Percentiles rank a stretch among this genome's conserved stretches.
phyloP scores from a whole-genome alignment of 169 alveolate genomes.

The Cytauxzoon felis region DNA sequence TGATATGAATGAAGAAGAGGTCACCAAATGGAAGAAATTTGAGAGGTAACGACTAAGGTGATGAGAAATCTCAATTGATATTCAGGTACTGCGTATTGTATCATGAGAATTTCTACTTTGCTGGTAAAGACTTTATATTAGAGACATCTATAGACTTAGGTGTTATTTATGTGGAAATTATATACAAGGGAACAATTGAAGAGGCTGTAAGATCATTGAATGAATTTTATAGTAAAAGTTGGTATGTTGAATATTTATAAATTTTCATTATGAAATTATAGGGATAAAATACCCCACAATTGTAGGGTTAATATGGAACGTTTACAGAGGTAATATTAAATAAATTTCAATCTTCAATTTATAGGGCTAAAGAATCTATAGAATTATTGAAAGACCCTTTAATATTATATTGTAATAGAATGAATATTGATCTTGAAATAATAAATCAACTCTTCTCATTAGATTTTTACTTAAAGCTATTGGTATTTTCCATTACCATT shows the following conservation, averaged over 20 bases:
- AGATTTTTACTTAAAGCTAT: conserved; percentile 20
- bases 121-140: conserved; percentile 5
- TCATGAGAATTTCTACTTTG: conserved; percentile 44
- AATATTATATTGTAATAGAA: neutral
- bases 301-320: no score
- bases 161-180: conserved; percentile 10
- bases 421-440: neutral
- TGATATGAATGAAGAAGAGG: neutral
- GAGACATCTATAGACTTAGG: conserved; percentile 1
- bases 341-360: neutral
- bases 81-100: conserved; percentile 24
- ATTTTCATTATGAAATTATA: neutral
- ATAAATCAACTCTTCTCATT: conserved; percentile 5
- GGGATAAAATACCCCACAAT: neutral
- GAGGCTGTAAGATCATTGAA: neutral
- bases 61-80: neutral
- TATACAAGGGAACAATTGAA: conserved; percentile 8
- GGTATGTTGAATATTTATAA: conserved; percentile 29
- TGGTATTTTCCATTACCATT: conserved; percentile 5
- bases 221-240: conserved; percentile 28
- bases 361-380: conserved; percentile 31
- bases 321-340: conserved; percentile 12
- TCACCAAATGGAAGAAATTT: conserved; percentile 18
- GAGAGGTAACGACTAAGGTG: conserved; percentile 8
- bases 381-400: conserved; percentile 2